Evolutionary conservation across 1,139 yeast species (phyloP).

Genomic region (Taphrina communis): DNA sequence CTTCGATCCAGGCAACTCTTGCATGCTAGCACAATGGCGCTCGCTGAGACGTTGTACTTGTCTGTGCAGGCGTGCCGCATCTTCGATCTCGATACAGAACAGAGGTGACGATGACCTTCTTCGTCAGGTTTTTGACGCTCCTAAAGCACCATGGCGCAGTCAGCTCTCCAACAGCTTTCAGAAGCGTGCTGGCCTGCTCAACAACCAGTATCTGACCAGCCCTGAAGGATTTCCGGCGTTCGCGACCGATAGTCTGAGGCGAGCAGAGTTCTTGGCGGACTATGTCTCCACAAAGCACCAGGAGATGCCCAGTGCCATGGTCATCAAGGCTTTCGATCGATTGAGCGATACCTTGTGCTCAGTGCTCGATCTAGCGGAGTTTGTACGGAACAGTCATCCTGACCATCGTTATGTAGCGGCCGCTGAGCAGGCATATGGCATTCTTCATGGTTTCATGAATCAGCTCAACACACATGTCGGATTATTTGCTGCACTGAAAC

Average conservation of each 20-base stretch:
- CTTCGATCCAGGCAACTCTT: not conserved
- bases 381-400: constrained; percentile 83
- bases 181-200: constrained; percentile 67
- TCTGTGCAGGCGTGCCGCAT: not conserved
- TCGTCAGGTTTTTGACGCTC: constrained; percentile 46
- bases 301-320: constrained; percentile 61
- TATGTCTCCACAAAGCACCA: constrained; percentile 55
- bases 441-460: constrained; percentile 93
- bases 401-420: constrained; percentile 70
- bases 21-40: constrained; percentile 20
- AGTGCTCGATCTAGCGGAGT: constrained; percentile 92
- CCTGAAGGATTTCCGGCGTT: constrained; percentile 76
- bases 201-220: constrained; percentile 68
- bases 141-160: constrained; percentile 39
- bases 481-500: constrained; percentile 61
- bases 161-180: constrained; percentile 3
- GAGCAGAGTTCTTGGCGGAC: constrained; percentile 68
- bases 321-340: constrained; percentile 75
- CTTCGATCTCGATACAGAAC: not conserved
- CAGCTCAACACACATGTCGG: constrained; percentile 83
- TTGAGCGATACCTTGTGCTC: constrained; percentile 87
- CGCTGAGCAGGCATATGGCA: constrained; percentile 87
- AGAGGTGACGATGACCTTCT: constrained; percentile 44
- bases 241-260: constrained; percentile 64
- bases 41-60: not conserved